Evolutionary conservation across 202 grass and related monocot genomes (phyloP), one percentile per base, ranked within the genome.

Genomic region (Saccharum hybrid): DNA sequence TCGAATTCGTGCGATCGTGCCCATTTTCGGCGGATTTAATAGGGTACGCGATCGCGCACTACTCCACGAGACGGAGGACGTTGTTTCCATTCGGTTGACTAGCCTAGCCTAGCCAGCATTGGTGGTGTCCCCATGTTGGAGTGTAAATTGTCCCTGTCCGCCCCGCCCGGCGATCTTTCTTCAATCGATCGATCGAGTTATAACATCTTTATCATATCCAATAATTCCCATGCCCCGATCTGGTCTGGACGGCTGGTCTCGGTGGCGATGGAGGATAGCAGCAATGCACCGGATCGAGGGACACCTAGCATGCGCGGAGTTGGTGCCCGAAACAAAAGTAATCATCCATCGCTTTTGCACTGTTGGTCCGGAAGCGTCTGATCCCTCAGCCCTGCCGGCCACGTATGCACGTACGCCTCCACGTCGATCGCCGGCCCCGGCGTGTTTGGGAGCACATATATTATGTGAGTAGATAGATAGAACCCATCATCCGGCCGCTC

Each of bases 11-110:
- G 43, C 71, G 71, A 52, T 73, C 71, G 43, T 51, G 71, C 26
- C 71, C 71, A 52, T 73, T 52, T 34, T 16, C 13, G 26, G 7
- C 45, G 43, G 69, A 54, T 73, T 73, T 19, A 51, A 51, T 51
- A 72, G 19, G 1, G 15, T 6, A 19, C 31, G 31, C 15, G 6
- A 34, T 22, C 21, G n/a, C 23, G 69, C 70, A 33, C 71, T 73
- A 54, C 28, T 54, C 71, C 45, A n/a, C 16, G 15, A n/a, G 28
- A 74, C 18, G 3, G 15, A 72, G 42, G 71, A 36, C 46, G 28
- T 74, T n/a, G 71, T 54, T 74, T 74, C 71, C 71, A 54, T 74
- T 8, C 71, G 46, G 46, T 74, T 36, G 71, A 54, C 26, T 33
- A 33, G 13, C 59, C 6, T 22, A 60, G n/a, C 19, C 13, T 13